These are phyloP conservation scores for Mentha longifolia DNA, from an alignment of 257 asterid genomes.

Conservation along the genomic window DNA sequence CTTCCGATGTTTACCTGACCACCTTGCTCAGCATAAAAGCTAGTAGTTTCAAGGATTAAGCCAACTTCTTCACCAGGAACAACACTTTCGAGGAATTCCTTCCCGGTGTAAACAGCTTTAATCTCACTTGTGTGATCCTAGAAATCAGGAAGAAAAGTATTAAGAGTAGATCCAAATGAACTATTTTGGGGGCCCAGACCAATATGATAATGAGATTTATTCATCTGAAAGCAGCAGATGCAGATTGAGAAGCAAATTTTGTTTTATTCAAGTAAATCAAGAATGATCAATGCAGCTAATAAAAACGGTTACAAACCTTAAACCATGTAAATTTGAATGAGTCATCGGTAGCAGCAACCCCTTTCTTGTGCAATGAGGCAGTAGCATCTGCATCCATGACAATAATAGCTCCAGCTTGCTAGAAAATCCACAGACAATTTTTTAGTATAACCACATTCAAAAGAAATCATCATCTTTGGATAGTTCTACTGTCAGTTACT, in stretches of 20 bases:
- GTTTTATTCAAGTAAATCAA: background rate
- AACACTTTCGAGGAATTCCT: conserved; percentile 70
- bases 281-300: conserved; percentile 6
- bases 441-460: conserved; percentile 34
- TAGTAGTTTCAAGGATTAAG: conserved; percentile 77
- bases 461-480: conserved; percentile 8
- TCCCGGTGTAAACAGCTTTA: conserved; percentile 87
- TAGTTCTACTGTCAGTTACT: conserved; percentile 2
- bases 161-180: conserved; percentile 16
- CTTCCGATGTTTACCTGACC: conserved; percentile 77
- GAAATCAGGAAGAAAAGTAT: conserved; percentile 24
- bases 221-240: conserved; percentile 11
- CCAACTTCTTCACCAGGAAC: conserved; percentile 78
- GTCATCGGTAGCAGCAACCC: conserved; percentile 78
- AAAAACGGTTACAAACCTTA: conserved; percentile 54
- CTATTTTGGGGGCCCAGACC: background rate
- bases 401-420: conserved; percentile 81
- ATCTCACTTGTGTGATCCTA: conserved; percentile 85
- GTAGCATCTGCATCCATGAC: conserved; percentile 97
- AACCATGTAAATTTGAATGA: conserved; percentile 82
- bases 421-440: conserved; percentile 5
- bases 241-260: conserved; percentile 22
- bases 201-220: background rate
- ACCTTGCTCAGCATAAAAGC: conserved; percentile 99
- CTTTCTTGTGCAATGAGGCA: conserved; percentile 75